A percentile compares a stretch with the other conserved stretches of the same genome.
Evolutionary conservation across 768 basidiomycete genomes (phyloP).

Genomic region (Tricholoma sp.): DNA sequence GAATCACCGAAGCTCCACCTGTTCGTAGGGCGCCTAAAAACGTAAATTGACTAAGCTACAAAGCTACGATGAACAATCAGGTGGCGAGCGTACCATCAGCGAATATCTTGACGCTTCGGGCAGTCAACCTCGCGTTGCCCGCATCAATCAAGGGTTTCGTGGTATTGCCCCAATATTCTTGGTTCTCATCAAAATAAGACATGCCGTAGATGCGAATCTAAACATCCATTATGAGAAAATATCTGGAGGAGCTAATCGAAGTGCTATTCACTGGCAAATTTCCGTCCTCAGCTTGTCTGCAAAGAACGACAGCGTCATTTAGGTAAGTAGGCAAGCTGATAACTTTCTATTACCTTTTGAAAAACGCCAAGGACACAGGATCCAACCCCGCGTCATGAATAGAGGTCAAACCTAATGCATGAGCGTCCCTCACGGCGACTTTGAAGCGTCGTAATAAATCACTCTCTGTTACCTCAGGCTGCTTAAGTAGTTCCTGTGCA

Average conservation of each 20-base stretch:
- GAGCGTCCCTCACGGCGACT: conserved; percentile 60
- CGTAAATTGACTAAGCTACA: conserved; percentile 1
- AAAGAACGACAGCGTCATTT: conserved; percentile 7
- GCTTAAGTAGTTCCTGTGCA: conserved; percentile 69
- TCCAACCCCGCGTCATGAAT: conserved; percentile 83
- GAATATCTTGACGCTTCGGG: conserved; percentile 78
- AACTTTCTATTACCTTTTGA: conserved; percentile 46
- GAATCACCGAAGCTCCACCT: conserved; percentile 79
- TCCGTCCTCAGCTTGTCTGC: conserved; percentile 56
- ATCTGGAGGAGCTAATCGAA: conserved; percentile 6
- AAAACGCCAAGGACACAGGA: conserved; percentile 69
- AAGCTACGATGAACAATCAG: conserved; percentile 2
- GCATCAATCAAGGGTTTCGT: conserved; percentile 49
- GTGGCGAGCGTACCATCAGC: conserved; percentile 48
- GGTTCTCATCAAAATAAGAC: conserved; percentile 63
- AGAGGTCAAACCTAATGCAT: conserved; percentile 69
- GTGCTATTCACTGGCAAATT: conserved; percentile 52
- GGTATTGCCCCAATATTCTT: conserved; percentile 70
- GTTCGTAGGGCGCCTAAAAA: conserved; percentile 72
- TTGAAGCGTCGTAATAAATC: conserved; percentile 60
- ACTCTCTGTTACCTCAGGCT: conserved; percentile 57
- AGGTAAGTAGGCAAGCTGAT: neutral
- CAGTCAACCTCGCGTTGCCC: conserved; percentile 58
- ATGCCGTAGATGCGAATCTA: conserved; percentile 78
- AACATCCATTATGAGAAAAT: neutral